Base-by-base conservation (phyloP, 257 asterid genomes). In the Prunella vulgaris region DNA sequence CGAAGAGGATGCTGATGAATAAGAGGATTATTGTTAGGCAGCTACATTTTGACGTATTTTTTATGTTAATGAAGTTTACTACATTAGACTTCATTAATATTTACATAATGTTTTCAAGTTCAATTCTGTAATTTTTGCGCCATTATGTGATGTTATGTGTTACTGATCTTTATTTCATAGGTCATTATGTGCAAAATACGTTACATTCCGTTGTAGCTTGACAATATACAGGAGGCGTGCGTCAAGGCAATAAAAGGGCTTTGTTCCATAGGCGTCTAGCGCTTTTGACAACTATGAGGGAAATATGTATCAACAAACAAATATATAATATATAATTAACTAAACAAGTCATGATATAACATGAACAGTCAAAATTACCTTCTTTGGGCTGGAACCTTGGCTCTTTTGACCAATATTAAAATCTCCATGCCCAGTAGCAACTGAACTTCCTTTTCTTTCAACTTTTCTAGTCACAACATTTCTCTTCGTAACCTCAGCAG, bases 361-460 rank as follows among this genome's bases (percentile, higher is more conserved):
- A 64, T 74, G 38, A 52, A 74, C 25, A 62, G 48, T 52, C 49
- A 38, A 76, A 68, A 68, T 82, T 78, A 91, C 99, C 97, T 94
- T 94, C 65, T 64, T 75, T 13, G 86, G 75, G 72, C 76, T 81
- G 48, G 64, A 60, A 15, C 80, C 90, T 70, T 85, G 85, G 83
- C 76, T 85, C 80, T 78, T 85, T 74, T 73, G 84, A 71, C 83
- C 90, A 80, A 80, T 77, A 60, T 71, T 81, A 74, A 76, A 68
- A 68, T 87, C 82, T 17, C 77, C 85, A 71, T 79, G 82, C 67
- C 84, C 85, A 52, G 68, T 76, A 76, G 83, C 77, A 53, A 76
- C 78, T 62, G 84, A 76, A 56, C 74, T 79, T 81, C 86, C 91
- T 38, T 74, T 84, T 30, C 79, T 88, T 46, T 81, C 92, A 81